Percentiles rank a stretch among this genome's conserved stretches.
Evolutionary conservation across 495 filamentous ascomycete species (phyloP).

Genomic region (Neurospora tetrasperma): DNA sequence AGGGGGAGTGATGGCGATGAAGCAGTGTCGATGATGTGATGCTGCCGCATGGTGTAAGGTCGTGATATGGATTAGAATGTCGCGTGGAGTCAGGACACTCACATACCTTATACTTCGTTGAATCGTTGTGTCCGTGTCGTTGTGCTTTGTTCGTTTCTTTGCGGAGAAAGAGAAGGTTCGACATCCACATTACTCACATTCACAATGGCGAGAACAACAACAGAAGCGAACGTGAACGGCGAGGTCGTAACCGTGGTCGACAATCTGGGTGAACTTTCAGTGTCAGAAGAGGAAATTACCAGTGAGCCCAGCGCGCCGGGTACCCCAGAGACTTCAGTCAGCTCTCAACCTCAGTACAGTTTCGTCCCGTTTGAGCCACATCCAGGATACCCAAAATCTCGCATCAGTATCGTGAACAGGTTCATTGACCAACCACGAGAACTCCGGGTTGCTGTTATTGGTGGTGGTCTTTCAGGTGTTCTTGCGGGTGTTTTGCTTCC

Average conservation of each 20-base stretch:
- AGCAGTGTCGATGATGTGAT: background rate
- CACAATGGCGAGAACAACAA: background rate
- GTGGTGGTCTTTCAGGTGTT: slow-evolving; percentile 56
- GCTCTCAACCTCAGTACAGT: background rate
- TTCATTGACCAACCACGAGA: slow-evolving; percentile 48
- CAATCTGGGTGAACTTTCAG: slow-evolving; percentile 2
- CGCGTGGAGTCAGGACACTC: background rate
- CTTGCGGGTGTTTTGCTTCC: slow-evolving; percentile 50
- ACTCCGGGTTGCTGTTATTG: slow-evolving; percentile 51
- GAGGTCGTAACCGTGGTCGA: background rate
- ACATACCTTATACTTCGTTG: background rate
- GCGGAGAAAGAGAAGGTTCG: background rate
- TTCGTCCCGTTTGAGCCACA: background rate
- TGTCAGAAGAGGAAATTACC: slow-evolving; percentile 1
- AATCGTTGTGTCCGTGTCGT: background rate
- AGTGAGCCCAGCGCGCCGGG: background rate
- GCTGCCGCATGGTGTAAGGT: background rate
- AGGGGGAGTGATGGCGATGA: background rate
- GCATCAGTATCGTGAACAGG: slow-evolving; percentile 31
- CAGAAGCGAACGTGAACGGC: background rate
- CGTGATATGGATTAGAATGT: background rate
- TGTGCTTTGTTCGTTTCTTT: background rate
- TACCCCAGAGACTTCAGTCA: background rate
- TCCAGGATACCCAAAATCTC: slow-evolving; percentile 16
- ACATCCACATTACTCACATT: background rate